A percentile compares a stretch with the other conserved stretches of the same genome.
These are phyloP conservation scores for Sanghuangporus weigelae DNA, from an alignment of 1,284 basidiomycete species.

Conservation along the genomic window DNA sequence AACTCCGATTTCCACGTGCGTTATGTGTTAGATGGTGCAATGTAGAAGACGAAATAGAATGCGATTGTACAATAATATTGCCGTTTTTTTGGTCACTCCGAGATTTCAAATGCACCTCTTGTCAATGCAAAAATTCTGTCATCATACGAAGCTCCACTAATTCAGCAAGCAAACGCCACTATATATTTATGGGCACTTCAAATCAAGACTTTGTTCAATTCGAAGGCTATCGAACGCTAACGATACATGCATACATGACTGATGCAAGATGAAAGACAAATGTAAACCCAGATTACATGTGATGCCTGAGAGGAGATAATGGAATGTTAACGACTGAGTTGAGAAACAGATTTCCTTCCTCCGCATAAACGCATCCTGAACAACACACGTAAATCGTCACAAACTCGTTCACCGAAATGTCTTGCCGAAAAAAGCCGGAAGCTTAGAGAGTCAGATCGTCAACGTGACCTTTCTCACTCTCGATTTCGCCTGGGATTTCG, in stretches of 20 bases:
- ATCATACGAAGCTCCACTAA: no score
- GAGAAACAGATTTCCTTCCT: no score
- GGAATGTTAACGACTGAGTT: not conserved
- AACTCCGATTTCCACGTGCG: no score
- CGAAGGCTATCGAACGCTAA: not conserved
- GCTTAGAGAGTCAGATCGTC: constrained; percentile 34
- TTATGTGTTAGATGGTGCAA: no score
- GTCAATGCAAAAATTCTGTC: no score
- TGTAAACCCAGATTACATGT: not conserved
- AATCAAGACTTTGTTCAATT: not conserved
- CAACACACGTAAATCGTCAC: not conserved
- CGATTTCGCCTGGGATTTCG: constrained; percentile 65
- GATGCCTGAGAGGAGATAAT: not conserved
- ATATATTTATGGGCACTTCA: no score
- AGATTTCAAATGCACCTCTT: no score
- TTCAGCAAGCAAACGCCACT: no score
- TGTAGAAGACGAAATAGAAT: no score
- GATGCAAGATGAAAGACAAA: not conserved
- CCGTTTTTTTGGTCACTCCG: no score
- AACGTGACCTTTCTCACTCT: constrained; percentile 49
- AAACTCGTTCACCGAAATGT: not conserved
- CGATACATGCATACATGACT: not conserved
- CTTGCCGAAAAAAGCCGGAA: not conserved
- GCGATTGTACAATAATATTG: no score
- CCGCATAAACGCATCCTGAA: no score